Base-by-base conservation (phyloP, 2,329 filamentous ascomycete species). In the Colletotrichum paranaense region DNA sequence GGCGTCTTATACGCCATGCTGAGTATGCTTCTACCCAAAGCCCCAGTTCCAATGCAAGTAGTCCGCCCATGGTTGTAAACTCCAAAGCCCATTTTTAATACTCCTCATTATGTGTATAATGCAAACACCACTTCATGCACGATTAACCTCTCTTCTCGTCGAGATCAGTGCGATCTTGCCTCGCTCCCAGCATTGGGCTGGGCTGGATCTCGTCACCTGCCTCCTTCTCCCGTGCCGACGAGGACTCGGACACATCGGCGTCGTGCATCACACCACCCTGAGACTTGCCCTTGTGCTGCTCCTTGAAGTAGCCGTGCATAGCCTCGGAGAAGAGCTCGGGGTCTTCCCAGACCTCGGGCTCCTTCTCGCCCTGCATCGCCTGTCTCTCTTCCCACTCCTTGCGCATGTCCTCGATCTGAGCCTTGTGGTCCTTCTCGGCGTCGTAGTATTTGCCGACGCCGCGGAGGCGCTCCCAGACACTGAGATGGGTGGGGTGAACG, bases 401-500 rank as follows among this genome's bases (percentile, higher is more conserved):
- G 63, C 89, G 87, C 89, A 98, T 93, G 81, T 98, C 96, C 78
- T 92, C 89, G 75, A 98, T 93, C 88, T 95, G 95, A 81, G 92
- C 88, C 85, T 93, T 90, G 85, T 93, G 94, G 87, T 98, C 96
- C 63, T 92, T 86, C 75, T 94, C 92, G 8, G 95, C 91, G 82
- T 98, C 87, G 86, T 98, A 98, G 80, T 89, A 82, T 87, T 97
- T 97, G 82, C 92, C 91, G 22, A 93, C 89, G 64, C 95, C 95
- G 67, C 90, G 88, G 75, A 94, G 83, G 74, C 94, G 92, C 88
- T 98, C 96, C 93, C 94, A 98, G 64, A 95, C 82, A 7, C 93
- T 96, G 75, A 98, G 86, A 81, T 98, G 96, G 82, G 93, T 90
- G 60, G 94, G 93, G 87, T 98, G 95, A 73, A 98, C 92, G 73